Conservation (phyloP, 1,139 yeast species). For the Diutina sp. region DNA sequence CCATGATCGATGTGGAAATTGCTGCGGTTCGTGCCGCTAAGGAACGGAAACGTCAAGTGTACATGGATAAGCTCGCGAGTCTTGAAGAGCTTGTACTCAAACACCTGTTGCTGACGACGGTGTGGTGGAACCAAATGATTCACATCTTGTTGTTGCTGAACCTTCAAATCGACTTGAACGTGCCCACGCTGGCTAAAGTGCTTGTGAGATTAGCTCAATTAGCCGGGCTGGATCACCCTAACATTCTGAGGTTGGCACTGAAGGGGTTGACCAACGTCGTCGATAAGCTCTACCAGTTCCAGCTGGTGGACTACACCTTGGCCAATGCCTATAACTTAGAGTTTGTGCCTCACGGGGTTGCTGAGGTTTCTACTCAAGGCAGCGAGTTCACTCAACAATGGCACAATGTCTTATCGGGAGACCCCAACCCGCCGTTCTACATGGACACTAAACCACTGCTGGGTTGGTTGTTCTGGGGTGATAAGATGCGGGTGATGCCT, state of each 20-base stretch:
- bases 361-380: constrained; percentile 27
- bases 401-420: constrained; percentile 39
- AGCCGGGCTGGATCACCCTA: constrained; percentile 63
- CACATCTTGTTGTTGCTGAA: constrained; percentile 42
- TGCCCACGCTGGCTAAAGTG: constrained; percentile 29
- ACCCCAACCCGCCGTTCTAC: constrained; percentile 35
- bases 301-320: constrained; percentile 41
- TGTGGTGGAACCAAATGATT: constrained; percentile 60
- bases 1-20: constrained; percentile 40
- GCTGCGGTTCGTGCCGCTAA: constrained; percentile 47
- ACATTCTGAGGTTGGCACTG: constrained; percentile 48
- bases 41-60: constrained; percentile 35
- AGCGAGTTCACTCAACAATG: constrained; percentile 22
- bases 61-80: constrained; percentile 24
- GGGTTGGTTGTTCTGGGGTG: constrained; percentile 81
- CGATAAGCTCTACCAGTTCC: constrained; percentile 38
- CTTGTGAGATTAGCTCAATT: constrained; percentile 37
- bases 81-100: constrained; percentile 32
- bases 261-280: constrained; percentile 49
- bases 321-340: constrained; percentile 29
- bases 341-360: constrained; percentile 24
- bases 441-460: constrained; percentile 42
- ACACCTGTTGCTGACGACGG: constrained; percentile 25
- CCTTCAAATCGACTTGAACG: constrained; percentile 44
- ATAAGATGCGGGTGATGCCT: constrained; percentile 35